A percentile compares a stretch with the other conserved stretches of the same genome.
Conservation (phyloP, 2,329 filamentous ascomycete species). For the Colletotrichum sp. region DNA sequence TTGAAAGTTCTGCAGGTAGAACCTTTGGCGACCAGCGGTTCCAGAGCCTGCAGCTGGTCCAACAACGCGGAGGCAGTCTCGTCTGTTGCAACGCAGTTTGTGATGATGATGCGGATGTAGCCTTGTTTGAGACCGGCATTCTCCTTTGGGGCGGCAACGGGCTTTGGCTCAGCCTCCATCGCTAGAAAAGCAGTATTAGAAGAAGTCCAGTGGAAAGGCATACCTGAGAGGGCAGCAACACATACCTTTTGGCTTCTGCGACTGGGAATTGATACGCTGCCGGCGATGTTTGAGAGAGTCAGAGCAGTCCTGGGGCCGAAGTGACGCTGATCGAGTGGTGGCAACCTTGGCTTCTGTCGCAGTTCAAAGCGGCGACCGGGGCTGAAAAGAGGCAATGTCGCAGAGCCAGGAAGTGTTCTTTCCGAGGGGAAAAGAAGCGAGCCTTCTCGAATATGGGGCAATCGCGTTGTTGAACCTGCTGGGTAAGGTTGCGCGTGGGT, state of each 20-base stretch:
- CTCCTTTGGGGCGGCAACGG: background rate
- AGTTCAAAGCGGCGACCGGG: background rate
- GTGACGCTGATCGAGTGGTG: background rate
- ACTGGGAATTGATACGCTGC: background rate
- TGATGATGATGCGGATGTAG: background rate
- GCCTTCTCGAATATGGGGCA: background rate
- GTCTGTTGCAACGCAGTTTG: background rate
- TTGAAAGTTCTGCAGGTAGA: background rate
- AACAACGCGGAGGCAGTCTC: background rate
- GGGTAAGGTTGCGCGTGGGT: background rate
- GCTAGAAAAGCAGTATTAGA: background rate
- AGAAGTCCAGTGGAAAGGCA: background rate
- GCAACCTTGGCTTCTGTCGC: background rate
- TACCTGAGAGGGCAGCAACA: background rate
- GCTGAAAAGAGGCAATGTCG: background rate
- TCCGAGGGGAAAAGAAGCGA: too few relatives aligned
- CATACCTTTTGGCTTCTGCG: background rate
- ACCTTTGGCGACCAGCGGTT: background rate
- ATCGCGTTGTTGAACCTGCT: background rate
- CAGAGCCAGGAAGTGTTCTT: background rate
- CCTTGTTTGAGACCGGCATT: background rate
- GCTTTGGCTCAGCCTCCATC: background rate
- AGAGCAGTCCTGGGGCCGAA: background rate
- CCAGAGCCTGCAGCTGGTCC: background rate
- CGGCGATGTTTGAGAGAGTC: background rate